These are phyloP conservation scores for Phytophthora hybrid DNA, from an alignment of 352 stramenopile species.

Conservation along the genomic window DNA sequence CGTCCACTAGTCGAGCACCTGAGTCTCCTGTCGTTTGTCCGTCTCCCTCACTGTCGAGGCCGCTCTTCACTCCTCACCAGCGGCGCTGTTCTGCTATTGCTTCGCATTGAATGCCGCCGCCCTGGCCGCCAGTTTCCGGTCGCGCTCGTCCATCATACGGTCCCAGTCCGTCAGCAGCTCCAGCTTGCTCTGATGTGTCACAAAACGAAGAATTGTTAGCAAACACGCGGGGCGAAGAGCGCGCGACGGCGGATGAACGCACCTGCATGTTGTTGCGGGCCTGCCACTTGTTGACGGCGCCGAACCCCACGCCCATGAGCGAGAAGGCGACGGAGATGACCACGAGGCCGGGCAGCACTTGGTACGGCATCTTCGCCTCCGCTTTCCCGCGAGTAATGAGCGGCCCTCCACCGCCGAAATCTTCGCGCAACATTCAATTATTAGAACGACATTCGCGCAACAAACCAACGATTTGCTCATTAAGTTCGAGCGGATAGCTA, in stretches of 20 bases:
- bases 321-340: constrained; percentile 83
- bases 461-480: too few relatives aligned
- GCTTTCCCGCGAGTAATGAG: background rate
- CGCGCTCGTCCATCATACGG: constrained; percentile 83
- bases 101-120: constrained; percentile 42
- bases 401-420: constrained; percentile 1
- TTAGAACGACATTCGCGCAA: background rate
- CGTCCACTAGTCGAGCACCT: background rate
- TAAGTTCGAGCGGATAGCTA: too few relatives aligned
- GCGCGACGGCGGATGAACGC: background rate
- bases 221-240: background rate
- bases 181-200: constrained; percentile 67
- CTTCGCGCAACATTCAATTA: background rate
- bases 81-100: constrained; percentile 34
- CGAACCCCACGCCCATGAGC: constrained; percentile 77
- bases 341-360: constrained; percentile 82
- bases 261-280: constrained; percentile 78
- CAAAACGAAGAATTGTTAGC: constrained; percentile 7
- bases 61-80: constrained; percentile 2
- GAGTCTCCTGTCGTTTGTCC: background rate
- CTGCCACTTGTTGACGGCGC: constrained; percentile 80
- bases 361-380: constrained; percentile 78
- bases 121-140: constrained; percentile 69
- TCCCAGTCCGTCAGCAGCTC: constrained; percentile 84
- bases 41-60: constrained; percentile 10